Base-by-base conservation (phyloP, 805 yeast genomes). In the Debaryomyces castellii region DNA sequence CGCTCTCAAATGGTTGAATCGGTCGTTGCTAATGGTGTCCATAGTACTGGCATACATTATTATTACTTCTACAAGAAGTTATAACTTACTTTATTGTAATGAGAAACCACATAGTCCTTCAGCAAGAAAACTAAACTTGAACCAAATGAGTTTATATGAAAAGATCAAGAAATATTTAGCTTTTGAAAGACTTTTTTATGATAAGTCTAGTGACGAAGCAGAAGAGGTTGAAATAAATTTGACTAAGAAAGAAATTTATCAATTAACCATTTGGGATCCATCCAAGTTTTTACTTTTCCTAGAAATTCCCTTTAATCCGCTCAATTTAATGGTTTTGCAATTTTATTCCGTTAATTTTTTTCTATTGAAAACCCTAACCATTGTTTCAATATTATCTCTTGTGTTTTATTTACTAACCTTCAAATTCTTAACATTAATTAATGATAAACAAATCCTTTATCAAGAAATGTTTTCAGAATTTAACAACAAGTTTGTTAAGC, bases 241-340 rank as follows among this genome's bases (percentile, higher is more conserved):
- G 16, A 40, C 52, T 18, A 51, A 68, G 24, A 66, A 68, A 23
- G 66, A 66, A 17, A 73, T 74, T 27, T 85, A 85, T 80, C 77
- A 79, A 46, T 59, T 87, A 35, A 66, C 64, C 16, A 76, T 85
- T 41, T 87, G 95, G 95, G 69, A 72, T 36, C 92, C 92, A 0
- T 74, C 85, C 0, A 71, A 71, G 50, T 82, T 84, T 58, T 73
- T 73, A 25, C 66, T 85, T 5, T 64, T 69, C 40, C 52, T 85
- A 2, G 71, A 78, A 23, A 68, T 79, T 2, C 62, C 78, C 1
- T 82, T 81, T 50, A 82, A 88, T 6, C 94, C 95, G 0, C 57
- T 81, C 8, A 76, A 74, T 40, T 51, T 80, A 7, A 43, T 73
- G 2, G 63, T 77, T 1, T 64, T 75, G n/a, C 62, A 81, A 44